Evolutionary conservation across 129 eudicot genomes (phyloP).

Genomic region (Ambrosia trifida): DNA sequence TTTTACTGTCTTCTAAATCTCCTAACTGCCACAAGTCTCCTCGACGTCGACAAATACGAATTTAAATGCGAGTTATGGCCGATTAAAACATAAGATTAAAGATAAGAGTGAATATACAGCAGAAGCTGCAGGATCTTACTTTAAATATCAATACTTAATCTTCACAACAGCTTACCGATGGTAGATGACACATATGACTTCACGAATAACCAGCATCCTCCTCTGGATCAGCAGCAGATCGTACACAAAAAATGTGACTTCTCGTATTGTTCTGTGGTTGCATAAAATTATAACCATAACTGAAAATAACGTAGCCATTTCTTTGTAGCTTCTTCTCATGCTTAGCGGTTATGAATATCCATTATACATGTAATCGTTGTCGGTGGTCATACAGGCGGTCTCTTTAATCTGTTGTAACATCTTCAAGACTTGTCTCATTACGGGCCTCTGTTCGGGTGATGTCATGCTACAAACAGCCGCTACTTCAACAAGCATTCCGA

Average conservation of each 20-base stretch:
- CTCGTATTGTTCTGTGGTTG: not conserved
- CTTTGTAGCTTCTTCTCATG: conserved; percentile 9
- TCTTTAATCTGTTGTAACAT: conserved; percentile 84
- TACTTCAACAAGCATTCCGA: conserved; percentile 75
- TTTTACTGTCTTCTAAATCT: not conserved
- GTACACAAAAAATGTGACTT: conserved; percentile 24
- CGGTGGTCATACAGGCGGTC: conserved; percentile 45
- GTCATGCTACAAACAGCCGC: conserved; percentile 75
- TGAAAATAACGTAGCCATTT: conserved; percentile 5
- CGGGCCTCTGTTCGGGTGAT: conserved; percentile 87
- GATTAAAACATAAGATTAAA: not conserved
- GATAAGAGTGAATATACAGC: conserved; percentile 17
- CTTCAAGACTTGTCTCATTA: conserved; percentile 81
- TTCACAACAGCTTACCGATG: conserved; percentile 13
- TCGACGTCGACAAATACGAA: not conserved
- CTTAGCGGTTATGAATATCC: conserved; percentile 41
- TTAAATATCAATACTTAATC: conserved; percentile 19
- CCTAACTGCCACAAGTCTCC: conserved; percentile 3
- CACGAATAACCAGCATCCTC: conserved; percentile 11
- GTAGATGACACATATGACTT: not conserved
- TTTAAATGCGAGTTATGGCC: not conserved
- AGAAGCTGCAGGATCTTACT: conserved; percentile 18
- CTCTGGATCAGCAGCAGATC: conserved; percentile 15
- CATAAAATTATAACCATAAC: conserved; percentile 24
- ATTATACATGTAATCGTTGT: conserved; percentile 33